Conservation (phyloP, 371 early-diverging fungal species). For the Mortierella polycephala region DNA sequence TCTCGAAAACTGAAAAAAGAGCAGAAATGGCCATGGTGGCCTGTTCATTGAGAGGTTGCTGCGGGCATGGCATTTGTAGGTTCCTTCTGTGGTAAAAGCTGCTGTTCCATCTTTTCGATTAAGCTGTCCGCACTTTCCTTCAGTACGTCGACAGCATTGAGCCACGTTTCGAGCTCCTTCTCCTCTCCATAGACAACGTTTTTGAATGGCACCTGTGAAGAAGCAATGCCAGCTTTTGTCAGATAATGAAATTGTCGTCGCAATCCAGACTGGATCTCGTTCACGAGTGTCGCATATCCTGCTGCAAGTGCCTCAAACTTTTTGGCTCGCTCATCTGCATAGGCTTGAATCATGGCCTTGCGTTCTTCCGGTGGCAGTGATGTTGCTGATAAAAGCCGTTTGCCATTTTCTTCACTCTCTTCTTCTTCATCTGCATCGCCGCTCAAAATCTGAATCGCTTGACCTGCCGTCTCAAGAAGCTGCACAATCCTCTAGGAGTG, state of each 20-base stretch:
- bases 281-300: constrained; percentile 36
- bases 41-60: background rate
- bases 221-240: constrained; percentile 49
- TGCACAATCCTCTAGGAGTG: constrained; percentile 38
- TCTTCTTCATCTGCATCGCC: constrained; percentile 38
- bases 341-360: constrained; percentile 15
- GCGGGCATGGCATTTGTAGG: background rate
- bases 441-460: constrained; percentile 49
- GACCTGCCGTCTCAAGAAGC: constrained; percentile 45
- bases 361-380: constrained; percentile 8
- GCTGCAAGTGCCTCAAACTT: constrained; percentile 33
- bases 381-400: constrained; percentile 6
- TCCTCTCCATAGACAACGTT: constrained; percentile 53
- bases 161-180: constrained; percentile 50
- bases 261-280: constrained; percentile 49
- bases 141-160: constrained; percentile 48
- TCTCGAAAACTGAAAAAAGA: too few relatives aligned
- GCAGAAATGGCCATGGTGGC: too few relatives aligned
- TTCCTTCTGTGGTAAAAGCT: constrained; percentile 6
- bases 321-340: constrained; percentile 24
- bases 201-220: constrained; percentile 51
- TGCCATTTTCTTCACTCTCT: constrained; percentile 23
- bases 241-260: constrained; percentile 48
- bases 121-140: constrained; percentile 27
- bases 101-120: constrained; percentile 33